phyloP scores from a whole-genome alignment of 768 basidiomycete species.

The Clavulina sp. region DNA sequence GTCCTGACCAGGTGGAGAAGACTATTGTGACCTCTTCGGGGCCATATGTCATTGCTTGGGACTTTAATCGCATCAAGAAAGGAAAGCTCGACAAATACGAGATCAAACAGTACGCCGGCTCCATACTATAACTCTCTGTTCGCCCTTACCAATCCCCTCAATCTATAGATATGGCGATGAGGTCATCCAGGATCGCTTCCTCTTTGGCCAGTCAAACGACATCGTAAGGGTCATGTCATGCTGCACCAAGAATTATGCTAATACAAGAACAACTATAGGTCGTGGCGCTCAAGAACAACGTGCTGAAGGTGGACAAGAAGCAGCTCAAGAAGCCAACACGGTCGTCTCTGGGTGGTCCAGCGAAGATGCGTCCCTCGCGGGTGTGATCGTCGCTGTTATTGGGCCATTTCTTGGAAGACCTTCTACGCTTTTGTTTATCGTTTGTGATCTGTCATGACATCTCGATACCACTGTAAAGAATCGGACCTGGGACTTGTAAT shows the following conservation, averaged over 20 bases:
- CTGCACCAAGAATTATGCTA: neutral
- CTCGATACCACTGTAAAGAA: too few relatives aligned
- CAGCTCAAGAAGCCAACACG: conserved; percentile 69
- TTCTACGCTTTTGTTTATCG: too few relatives aligned
- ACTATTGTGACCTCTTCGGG: conserved; percentile 93
- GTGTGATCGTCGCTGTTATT: neutral
- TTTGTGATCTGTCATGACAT: too few relatives aligned
- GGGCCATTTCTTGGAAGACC: neutral
- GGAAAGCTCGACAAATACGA: conserved; percentile 84
- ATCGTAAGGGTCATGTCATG: conserved; percentile 41
- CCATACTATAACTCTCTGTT: neutral
- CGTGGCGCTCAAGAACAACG: conserved; percentile 87
- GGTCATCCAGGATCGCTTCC: conserved; percentile 96
- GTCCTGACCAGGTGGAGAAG: conserved; percentile 74
- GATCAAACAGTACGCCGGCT: conserved; percentile 51
- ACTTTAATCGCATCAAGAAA: conserved; percentile 89
- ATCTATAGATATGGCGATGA: conserved; percentile 57
- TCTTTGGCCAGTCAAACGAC: conserved; percentile 91
- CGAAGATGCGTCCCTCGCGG: conserved; percentile 1
- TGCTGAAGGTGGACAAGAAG: conserved; percentile 88
- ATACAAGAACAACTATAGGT: conserved; percentile 33
- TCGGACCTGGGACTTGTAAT: too few relatives aligned
- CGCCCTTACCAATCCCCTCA: neutral
- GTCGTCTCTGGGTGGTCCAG: conserved; percentile 1
- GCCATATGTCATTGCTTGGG: conserved; percentile 87